phyloP scores from a whole-genome alignment of 2,329 filamentous ascomycete species.

The Cladophialophora bantiana region DNA sequence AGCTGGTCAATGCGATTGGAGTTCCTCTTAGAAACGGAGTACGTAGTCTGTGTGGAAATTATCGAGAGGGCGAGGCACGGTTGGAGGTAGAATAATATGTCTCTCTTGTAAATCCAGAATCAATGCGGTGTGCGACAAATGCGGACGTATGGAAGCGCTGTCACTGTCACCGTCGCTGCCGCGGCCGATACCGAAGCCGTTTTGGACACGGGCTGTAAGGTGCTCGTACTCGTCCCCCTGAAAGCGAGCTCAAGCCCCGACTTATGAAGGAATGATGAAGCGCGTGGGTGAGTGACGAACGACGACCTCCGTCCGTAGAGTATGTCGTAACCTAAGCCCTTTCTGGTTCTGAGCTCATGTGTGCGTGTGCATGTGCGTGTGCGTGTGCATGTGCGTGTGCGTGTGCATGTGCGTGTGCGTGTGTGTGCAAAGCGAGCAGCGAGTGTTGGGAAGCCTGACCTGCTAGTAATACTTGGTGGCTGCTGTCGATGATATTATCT shows the following conservation, averaged over 20 bases:
- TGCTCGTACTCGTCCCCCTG: neutral
- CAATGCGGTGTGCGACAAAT: no score
- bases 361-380: neutral
- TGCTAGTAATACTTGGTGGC: neutral
- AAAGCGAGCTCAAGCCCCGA: neutral
- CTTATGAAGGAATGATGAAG: neutral
- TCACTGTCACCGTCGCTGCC: no score
- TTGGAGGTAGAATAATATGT: no score
- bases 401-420: neutral
- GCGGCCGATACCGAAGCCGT: no score
- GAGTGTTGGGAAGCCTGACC: neutral
- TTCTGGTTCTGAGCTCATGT: neutral
- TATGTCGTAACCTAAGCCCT: neutral
- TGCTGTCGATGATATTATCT: neutral
- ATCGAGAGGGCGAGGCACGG: neutral
- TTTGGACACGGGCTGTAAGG: no score
- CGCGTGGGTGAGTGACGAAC: neutral
- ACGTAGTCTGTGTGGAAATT: neutral
- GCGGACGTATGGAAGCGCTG: no score
- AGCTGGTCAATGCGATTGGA: neutral
- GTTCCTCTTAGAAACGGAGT: no score
- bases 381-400: neutral
- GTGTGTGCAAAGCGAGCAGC: neutral
- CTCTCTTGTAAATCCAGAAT: no score
- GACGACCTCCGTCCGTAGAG: neutral